Evolutionary conservation across 2,329 filamentous ascomycete genomes (phyloP).

Genomic region (Immersiporthe knoxdaviesiana): DNA sequence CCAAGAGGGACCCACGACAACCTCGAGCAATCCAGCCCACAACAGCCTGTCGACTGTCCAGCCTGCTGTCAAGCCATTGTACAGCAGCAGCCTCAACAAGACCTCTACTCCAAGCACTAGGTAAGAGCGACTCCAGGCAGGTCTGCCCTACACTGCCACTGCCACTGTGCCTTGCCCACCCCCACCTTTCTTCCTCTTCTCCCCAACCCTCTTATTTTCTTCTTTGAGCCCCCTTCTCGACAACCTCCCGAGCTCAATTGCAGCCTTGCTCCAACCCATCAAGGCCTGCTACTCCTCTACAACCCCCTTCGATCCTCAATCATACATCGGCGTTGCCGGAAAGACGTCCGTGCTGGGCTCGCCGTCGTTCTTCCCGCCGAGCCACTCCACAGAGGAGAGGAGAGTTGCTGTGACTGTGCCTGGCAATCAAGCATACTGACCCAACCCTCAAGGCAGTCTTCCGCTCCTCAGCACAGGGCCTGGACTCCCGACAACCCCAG

Average conservation of each 20-base stretch:
- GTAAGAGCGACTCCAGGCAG: constrained; percentile 38
- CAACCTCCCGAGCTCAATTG: constrained; percentile 7
- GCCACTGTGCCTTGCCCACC: constrained; percentile 3
- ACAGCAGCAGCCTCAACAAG: constrained; percentile 39
- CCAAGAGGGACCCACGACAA: constrained; percentile 25
- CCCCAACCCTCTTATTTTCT: constrained; percentile 24
- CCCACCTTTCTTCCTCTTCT: constrained; percentile 30
- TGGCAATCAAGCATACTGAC: constrained; percentile 18
- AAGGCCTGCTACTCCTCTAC: constrained; percentile 29
- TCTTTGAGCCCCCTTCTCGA: constrained; percentile 28
- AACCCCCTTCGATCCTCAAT: not conserved
- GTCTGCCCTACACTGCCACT: constrained; percentile 31
- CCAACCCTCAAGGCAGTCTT: constrained; percentile 34
- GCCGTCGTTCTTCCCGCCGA: constrained; percentile 12
- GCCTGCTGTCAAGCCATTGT: constrained; percentile 33
- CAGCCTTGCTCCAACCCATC: constrained; percentile 27
- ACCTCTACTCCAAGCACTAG: constrained; percentile 36
- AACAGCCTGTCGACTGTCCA: constrained; percentile 12
- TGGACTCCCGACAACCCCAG: constrained; percentile 34
- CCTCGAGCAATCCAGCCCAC: constrained; percentile 14
- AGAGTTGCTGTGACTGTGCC: constrained; percentile 4
- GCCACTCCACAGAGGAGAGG: constrained; percentile 2
- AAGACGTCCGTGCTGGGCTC: constrained; percentile 17
- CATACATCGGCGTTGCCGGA: constrained; percentile 12
- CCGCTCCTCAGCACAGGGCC: constrained; percentile 37